phyloP scores from a whole-genome alignment of 1,284 basidiomycete genomes.

The Ganoderma resinaceum region DNA sequence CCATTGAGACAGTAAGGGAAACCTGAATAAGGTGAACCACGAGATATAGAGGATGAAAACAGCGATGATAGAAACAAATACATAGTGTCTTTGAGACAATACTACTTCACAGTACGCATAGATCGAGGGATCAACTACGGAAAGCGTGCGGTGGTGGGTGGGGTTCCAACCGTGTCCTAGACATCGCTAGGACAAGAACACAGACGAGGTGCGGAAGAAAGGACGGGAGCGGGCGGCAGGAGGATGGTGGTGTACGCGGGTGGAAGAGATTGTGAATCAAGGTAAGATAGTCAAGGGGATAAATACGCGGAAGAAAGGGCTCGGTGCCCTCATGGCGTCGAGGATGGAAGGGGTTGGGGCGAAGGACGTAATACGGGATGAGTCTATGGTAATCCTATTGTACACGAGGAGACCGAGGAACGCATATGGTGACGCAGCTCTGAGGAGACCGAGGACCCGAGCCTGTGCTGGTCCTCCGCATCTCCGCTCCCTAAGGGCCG shows the following conservation, averaged over 20 bases:
- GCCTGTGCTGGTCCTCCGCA: conserved; percentile 21
- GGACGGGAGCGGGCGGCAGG: neutral
- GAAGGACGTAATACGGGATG: conserved; percentile 17
- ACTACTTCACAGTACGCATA: conserved; percentile 27
- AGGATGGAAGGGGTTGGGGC: conserved; percentile 2
- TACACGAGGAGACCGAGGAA: conserved; percentile 18
- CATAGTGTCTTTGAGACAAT: conserved; percentile 19
- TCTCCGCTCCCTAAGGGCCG: neutral
- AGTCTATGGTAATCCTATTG: conserved; percentile 25
- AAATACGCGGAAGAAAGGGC: conserved; percentile 26
- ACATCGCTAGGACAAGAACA: neutral
- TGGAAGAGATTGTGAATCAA: conserved; percentile 17
- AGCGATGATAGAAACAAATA: conserved; percentile 18
- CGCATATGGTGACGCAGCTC: conserved; percentile 24
- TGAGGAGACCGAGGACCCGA: conserved; percentile 9
- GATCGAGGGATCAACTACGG: conserved; percentile 6
- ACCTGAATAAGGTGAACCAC: neutral
- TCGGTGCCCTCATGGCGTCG: neutral
- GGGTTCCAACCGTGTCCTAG: neutral
- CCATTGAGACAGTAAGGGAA: conserved; percentile 28
- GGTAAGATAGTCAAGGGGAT: conserved; percentile 29
- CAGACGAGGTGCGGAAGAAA: neutral
- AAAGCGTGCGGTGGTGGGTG: neutral
- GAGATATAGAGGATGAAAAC: conserved; percentile 4
- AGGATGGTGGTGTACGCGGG: conserved; percentile 6